These are phyloP conservation scores for Ambrosiella cleistominuta DNA, from an alignment of 2,329 filamentous ascomycete species.

Conservation along the genomic window DNA sequence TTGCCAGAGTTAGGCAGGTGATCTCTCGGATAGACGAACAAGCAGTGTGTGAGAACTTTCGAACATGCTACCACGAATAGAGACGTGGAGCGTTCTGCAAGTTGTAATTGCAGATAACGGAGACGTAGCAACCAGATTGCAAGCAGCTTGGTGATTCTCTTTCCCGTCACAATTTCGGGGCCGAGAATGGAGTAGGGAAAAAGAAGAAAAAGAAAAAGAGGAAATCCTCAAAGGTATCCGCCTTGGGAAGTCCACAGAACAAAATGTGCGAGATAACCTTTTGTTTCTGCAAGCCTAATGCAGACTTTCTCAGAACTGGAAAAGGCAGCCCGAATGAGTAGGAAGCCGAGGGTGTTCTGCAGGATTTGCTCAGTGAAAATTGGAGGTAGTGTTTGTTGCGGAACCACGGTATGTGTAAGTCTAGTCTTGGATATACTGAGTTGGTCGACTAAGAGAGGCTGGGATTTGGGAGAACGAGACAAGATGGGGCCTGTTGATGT, in stretches of 20 bases:
- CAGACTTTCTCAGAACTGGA: background rate
- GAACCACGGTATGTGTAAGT: background rate
- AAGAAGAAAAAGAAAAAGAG: background rate
- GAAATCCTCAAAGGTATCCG: background rate
- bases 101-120: background rate
- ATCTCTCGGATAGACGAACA: background rate
- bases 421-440: background rate
- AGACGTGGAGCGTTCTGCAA: background rate
- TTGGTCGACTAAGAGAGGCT: background rate
- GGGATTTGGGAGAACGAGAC: background rate
- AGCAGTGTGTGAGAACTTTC: background rate
- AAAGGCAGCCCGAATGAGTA: background rate
- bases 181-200: background rate
- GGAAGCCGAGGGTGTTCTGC: background rate
- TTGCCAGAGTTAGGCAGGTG: too few relatives aligned
- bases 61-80: background rate
- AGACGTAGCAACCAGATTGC: background rate
- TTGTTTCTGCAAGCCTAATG: background rate
- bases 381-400: background rate
- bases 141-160: background rate
- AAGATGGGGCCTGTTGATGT: too few relatives aligned
- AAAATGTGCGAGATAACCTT: background rate
- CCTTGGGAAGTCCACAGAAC: background rate
- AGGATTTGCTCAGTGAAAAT: background rate
- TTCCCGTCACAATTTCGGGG: background rate